Percentiles rank a stretch among this genome's conserved stretches.
Evolutionary conservation across 2,329 filamentous ascomycete genomes (phyloP).

Genomic region (Aspergillus tanneri): DNA sequence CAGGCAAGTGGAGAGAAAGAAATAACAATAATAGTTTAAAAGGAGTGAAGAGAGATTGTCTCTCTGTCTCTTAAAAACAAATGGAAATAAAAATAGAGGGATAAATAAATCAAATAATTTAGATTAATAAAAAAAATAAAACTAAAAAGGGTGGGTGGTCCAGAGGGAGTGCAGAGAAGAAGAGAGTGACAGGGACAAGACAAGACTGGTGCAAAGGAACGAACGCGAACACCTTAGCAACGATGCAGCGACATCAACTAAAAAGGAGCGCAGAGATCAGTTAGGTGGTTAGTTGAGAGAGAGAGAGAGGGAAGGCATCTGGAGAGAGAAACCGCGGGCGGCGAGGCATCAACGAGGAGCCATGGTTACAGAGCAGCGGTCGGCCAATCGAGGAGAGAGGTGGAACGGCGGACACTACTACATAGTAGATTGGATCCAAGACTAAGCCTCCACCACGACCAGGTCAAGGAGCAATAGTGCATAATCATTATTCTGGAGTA

Average conservation of each 20-base stretch:
- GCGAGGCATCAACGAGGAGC: slow-evolving; percentile 16
- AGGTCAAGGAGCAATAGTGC: not conserved
- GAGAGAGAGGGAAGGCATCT: not conserved
- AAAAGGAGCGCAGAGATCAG: slow-evolving; percentile 4
- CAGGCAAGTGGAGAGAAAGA: slow-evolving; percentile 4
- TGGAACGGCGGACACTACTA: not conserved
- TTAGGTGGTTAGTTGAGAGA: not conserved
- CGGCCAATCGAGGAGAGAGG: not conserved
- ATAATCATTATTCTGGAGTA: no score
- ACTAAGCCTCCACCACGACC: slow-evolving; percentile 22
- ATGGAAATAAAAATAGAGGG: slow-evolving; percentile 15
- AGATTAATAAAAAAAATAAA: slow-evolving; percentile 16
- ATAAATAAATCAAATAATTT: slow-evolving; percentile 22
- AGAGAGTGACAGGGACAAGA: slow-evolving; percentile 15
- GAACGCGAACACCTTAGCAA: slow-evolving; percentile 22
- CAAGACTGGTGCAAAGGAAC: no score
- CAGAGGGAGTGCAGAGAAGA: slow-evolving; percentile 18
- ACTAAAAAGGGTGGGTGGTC: slow-evolving; percentile 17
- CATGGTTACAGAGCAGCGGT: slow-evolving; percentile 12
- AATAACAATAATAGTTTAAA: slow-evolving; percentile 5
- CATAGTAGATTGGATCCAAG: slow-evolving; percentile 15
- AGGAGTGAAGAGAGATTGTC: slow-evolving; percentile 11
- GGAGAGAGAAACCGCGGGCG: slow-evolving; percentile 13
- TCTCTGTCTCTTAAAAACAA: slow-evolving; percentile 9
- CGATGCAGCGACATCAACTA: slow-evolving; percentile 17